Evolutionary conservation across 805 yeast species (phyloP).

Genomic region (Millerago galiae): DNA sequence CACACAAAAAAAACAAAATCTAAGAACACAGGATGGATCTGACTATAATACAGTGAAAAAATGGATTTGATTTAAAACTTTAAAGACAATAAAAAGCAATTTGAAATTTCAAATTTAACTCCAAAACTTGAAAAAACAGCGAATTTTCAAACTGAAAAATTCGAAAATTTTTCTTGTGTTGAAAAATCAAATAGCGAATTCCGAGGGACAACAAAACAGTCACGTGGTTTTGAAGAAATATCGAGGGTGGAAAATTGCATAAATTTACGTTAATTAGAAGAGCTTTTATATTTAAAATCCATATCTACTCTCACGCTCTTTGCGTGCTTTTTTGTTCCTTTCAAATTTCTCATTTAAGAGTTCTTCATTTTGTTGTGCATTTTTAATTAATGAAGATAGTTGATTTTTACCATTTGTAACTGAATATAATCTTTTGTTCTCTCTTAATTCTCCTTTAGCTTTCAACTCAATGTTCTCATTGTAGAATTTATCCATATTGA

Average conservation of each 20-base stretch:
- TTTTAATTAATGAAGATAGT: slow-evolving; percentile 21
- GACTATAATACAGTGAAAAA: too few species aligned
- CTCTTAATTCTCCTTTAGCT: slow-evolving; percentile 16
- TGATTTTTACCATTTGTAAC: slow-evolving; percentile 22
- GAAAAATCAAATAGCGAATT: neutral
- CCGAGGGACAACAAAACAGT: slow-evolving; percentile 9
- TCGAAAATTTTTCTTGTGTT: slow-evolving; percentile 8
- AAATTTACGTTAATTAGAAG: neutral
- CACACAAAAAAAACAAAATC: neutral
- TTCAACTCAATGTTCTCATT: slow-evolving; percentile 18
- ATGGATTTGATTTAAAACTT: neutral
- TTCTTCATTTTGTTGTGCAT: slow-evolving; percentile 21
- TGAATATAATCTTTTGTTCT: slow-evolving; percentile 17
- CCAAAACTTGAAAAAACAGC: neutral
- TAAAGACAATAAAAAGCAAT: neutral
- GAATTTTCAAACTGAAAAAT: slow-evolving; percentile 6
- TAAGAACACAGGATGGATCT: neutral
- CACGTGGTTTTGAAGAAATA: neutral
- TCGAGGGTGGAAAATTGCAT: neutral
- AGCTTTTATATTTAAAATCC: slow-evolving; percentile 16
- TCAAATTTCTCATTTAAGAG: slow-evolving; percentile 20
- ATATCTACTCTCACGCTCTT: slow-evolving; percentile 17
- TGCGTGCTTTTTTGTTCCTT: slow-evolving; percentile 17
- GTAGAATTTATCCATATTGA: slow-evolving; percentile 18
- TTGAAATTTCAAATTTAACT: neutral